Evolutionary conservation across 2,329 filamentous ascomycete genomes (phyloP), one percentile per base, ranked within the genome.

Genomic region (Tolypocladium paradoxum): DNA sequence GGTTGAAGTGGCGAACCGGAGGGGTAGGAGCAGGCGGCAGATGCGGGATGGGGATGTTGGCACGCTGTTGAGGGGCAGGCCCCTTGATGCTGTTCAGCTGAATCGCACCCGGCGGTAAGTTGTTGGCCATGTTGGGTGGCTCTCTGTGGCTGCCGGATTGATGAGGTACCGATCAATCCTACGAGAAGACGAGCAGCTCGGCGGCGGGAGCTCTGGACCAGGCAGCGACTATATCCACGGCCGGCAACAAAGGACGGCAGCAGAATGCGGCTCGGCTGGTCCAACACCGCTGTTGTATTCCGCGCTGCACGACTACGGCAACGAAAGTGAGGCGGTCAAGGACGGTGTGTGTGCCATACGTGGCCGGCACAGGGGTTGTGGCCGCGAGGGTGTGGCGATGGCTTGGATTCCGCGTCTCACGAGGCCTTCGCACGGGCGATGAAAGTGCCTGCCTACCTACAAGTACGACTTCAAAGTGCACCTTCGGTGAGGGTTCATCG

Each of bases 321-420:
- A 47, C 18, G 6, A 50, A 50, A 50, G 49, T 50, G 49, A 50
- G 49, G 49, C 49, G 49, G 36, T 49, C 48, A 34, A 43, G 27
- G 37, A n/a, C 36, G 27, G 11, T 18, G 48, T 22, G 49, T 38
- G 49, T 50, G 49, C 49, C 49, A 50, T 50, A 40, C 49, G 49
- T 50, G 49, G 49, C 49, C 49, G 24, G 36, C 35, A 31, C 49
- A 20, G 34, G 48, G 48, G 11, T 12, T 16, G 11, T 47, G 18
- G 43, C 18, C 18, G 9, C 14, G 24, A 31, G 48, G 48, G 48
- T 49, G 48, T 49, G 48, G 35, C 34, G 24, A 37, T 20, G 48
- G 22, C 27, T 33, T 9, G n/a, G 43, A 31, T 47, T 5, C 27
- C 27, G 18, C 18, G 43, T n/a, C 43, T 47, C 27, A 33, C 18